phyloP scores from a whole-genome alignment of 2,329 filamentous ascomycete species.

The Calycina marina region DNA sequence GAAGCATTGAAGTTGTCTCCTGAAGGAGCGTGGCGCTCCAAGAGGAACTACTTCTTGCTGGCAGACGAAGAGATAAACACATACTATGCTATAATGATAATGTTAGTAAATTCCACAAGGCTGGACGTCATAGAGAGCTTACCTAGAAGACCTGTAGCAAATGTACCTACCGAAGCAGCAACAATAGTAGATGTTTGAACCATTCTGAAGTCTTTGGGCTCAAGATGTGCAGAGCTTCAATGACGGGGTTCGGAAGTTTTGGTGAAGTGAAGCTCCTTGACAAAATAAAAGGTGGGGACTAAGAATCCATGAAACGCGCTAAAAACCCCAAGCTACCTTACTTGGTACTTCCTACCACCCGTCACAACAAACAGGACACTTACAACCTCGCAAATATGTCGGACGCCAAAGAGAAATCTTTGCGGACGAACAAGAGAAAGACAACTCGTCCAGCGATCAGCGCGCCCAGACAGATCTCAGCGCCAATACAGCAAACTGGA shows the following conservation, averaged over 20 bases:
- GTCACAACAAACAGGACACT: background rate
- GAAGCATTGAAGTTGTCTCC: too few species aligned
- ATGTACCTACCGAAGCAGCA: slow-evolving; percentile 45
- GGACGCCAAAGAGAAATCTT: slow-evolving; percentile 40
- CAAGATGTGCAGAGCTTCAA: too few species aligned
- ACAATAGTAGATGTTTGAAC: slow-evolving; percentile 39
- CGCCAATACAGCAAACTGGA: slow-evolving; percentile 39
- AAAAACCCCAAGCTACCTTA: background rate
- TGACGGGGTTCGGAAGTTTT: too few species aligned
- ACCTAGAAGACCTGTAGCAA: slow-evolving; percentile 46
- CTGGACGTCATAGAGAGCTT: too few species aligned
- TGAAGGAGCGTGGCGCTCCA: too few species aligned
- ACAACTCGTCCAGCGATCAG: slow-evolving; percentile 42
- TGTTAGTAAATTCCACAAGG: too few species aligned
- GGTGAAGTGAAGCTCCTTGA: too few species aligned
- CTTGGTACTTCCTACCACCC: background rate
- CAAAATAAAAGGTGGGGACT: too few species aligned
- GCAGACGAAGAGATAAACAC: too few species aligned
- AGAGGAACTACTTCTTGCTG: too few species aligned
- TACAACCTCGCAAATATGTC: slow-evolving; percentile 33
- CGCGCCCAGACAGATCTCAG: slow-evolving; percentile 47
- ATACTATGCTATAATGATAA: background rate
- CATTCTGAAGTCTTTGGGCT: slow-evolving; percentile 26
- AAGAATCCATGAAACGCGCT: too few species aligned
- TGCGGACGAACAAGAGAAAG: slow-evolving; percentile 46